These are phyloP conservation scores for Botryosphaeria agaves DNA, from an alignment of 2,329 filamentous ascomycete species.

Conservation along the genomic window DNA sequence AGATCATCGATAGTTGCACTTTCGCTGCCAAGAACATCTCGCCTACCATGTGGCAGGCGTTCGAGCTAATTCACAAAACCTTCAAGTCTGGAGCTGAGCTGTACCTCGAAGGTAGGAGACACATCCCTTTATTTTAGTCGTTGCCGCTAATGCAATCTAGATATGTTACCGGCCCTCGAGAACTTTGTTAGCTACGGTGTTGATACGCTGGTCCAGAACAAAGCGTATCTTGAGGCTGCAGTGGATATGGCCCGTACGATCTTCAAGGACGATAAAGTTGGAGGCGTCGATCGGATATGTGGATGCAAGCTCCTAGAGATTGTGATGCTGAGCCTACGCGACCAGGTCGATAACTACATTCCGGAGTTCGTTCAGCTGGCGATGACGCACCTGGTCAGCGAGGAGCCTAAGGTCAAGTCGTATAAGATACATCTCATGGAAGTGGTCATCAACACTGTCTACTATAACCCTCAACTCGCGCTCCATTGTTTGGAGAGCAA, in stretches of 20 bases:
- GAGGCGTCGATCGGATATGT: conserved; percentile 86
- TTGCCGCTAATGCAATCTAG: conserved; percentile 19
- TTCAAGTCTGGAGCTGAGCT: conserved; percentile 96
- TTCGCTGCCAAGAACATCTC: conserved; percentile 95
- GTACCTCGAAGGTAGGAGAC: conserved; percentile 53
- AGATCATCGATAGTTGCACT: conserved; percentile 98
- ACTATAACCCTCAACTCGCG: conserved; percentile 82
- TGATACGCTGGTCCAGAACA: conserved; percentile 62
- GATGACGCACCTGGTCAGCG: conserved; percentile 61
- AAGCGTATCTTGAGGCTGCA: conserved; percentile 70
- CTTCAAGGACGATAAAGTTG: conserved; percentile 82
- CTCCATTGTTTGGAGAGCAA: conserved; percentile 80
- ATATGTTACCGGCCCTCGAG: conserved; percentile 95
- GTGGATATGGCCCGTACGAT: conserved; percentile 92
- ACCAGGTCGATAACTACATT: conserved; percentile 74
- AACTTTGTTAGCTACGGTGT: conserved; percentile 95
- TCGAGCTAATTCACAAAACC: conserved; percentile 88
- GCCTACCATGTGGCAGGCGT: conserved; percentile 94
- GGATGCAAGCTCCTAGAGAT: conserved; percentile 95
- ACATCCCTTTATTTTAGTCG: background rate
- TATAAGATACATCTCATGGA: conserved; percentile 96
- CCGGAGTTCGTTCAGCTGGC: conserved; percentile 78
- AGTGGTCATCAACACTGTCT: conserved; percentile 95
- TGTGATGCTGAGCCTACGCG: conserved; percentile 87
- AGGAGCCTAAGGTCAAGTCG: conserved; percentile 75